Evolutionary conservation across 1,284 basidiomycete species (phyloP).

Genomic region (Tylopilus sp.): DNA sequence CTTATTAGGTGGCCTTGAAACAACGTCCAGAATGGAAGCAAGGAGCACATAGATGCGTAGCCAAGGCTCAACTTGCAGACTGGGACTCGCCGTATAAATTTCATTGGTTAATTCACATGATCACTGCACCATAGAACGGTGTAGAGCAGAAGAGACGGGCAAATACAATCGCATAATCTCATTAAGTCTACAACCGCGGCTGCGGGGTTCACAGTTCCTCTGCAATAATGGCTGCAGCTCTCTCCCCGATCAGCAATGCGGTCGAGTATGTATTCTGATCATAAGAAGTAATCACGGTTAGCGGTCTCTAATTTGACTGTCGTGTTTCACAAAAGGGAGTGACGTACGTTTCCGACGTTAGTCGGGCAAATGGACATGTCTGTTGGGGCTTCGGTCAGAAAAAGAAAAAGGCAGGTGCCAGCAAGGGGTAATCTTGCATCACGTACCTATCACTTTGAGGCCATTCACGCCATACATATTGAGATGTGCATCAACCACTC

Average conservation of each 20-base stretch:
- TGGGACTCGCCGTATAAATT: too few species aligned
- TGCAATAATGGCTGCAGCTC: conserved; percentile 27
- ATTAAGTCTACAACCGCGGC: too few species aligned
- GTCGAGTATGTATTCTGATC: conserved; percentile 31
- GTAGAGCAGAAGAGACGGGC: too few species aligned
- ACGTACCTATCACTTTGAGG: conserved; percentile 27
- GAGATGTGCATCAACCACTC: conserved; percentile 30
- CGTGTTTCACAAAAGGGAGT: background rate
- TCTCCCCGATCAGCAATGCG: conserved; percentile 31
- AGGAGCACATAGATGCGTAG: too few species aligned
- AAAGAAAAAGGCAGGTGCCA: background rate
- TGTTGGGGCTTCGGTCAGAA: too few species aligned
- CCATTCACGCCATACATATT: conserved; percentile 31
- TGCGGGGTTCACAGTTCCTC: conserved; percentile 27
- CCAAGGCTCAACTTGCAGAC: too few species aligned
- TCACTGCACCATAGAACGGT: too few species aligned
- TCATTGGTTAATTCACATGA: too few species aligned
- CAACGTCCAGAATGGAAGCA: too few species aligned
- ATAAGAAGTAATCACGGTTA: background rate
- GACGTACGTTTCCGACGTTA: conserved; percentile 31
- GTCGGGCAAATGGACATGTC: conserved; percentile 32
- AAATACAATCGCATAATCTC: too few species aligned
- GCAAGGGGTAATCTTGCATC: background rate
- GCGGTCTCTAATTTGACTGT: too few species aligned
- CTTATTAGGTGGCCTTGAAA: too few species aligned